Percentiles rank a stretch among this genome's conserved stretches.
Conservation (phyloP, 129 eudicot genomes). For the Pittosporum tobira region DNA sequence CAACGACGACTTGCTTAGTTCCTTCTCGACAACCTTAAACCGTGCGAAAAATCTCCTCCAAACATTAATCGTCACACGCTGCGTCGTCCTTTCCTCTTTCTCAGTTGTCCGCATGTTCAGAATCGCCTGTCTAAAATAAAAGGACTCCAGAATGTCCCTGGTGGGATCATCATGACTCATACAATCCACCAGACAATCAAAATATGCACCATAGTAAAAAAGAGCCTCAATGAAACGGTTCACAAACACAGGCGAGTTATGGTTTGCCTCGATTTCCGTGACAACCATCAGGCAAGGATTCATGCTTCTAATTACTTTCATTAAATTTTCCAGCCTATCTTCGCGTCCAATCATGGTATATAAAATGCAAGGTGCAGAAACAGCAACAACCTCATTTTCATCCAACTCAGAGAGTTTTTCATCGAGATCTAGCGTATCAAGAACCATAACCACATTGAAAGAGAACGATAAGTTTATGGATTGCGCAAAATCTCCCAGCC, state of each 20-base stretch:
- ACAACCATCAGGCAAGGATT: conserved; percentile 8
- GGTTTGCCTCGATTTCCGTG: conserved; percentile 5
- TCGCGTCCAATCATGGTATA: background rate
- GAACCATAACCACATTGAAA: background rate
- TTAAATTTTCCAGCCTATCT: background rate
- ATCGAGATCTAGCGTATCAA: conserved; percentile 8
- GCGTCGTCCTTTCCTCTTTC: conserved; percentile 5
- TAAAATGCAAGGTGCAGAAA: background rate
- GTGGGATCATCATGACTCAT: background rate
- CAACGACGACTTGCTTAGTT: conserved; percentile 5
- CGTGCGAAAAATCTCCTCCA: conserved; percentile 15
- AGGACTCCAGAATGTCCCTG: background rate
- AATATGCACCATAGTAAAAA: background rate
- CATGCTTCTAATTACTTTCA: conserved; percentile 6
- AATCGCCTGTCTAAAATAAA: background rate
- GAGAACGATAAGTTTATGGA: conserved; percentile 5
- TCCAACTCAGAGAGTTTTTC: background rate
- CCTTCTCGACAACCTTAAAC: conserved; percentile 11
- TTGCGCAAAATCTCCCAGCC: conserved; percentile 4
- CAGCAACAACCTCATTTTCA: background rate
- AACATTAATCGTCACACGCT: background rate
- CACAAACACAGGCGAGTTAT: background rate
- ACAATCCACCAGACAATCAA: conserved; percentile 10
- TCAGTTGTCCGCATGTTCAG: conserved; percentile 11
- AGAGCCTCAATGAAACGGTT: no score